These are phyloP conservation scores for Dendrobium catenatum DNA, from an alignment of 106 monocot species.

Conservation along the genomic window DNA sequence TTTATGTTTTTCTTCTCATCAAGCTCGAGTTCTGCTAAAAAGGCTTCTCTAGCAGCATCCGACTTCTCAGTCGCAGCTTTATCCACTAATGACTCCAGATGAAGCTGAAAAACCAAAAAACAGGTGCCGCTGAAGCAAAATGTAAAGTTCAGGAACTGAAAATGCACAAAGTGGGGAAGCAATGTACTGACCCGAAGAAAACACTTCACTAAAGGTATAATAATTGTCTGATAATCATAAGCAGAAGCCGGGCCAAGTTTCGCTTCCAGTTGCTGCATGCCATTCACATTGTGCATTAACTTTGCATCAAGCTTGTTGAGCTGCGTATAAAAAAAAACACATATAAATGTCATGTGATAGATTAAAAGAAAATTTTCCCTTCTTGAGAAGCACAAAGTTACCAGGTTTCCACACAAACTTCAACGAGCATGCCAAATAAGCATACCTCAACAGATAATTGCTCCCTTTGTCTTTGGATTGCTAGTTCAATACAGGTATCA, in stretches of 20 bases:
- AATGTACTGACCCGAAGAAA: constrained; percentile 49
- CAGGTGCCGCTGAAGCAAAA: background rate
- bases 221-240: constrained; percentile 68
- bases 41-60: constrained; percentile 88
- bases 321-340: constrained; percentile 28
- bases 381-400: background rate
- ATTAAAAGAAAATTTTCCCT: background rate
- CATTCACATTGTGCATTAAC: constrained; percentile 55
- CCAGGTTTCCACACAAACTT: background rate
- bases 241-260: constrained; percentile 68
- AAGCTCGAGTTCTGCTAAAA: constrained; percentile 76
- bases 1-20: constrained; percentile 54
- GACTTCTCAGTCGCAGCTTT: constrained; percentile 90
- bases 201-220: constrained; percentile 73
- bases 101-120: constrained; percentile 27
- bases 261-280: constrained; percentile 55
- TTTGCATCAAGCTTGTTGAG: constrained; percentile 80
- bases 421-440: background rate
- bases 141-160: constrained; percentile 6
- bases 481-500: constrained; percentile 48
- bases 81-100: constrained; percentile 79
- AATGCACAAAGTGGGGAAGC: background rate
- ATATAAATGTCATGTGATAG: background rate
- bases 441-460: constrained; percentile 63
- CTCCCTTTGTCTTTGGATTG: constrained; percentile 69